These are phyloP conservation scores for Exophiala mesophila DNA, from an alignment of 2,329 filamentous ascomycete genomes.

Conservation along the genomic window DNA sequence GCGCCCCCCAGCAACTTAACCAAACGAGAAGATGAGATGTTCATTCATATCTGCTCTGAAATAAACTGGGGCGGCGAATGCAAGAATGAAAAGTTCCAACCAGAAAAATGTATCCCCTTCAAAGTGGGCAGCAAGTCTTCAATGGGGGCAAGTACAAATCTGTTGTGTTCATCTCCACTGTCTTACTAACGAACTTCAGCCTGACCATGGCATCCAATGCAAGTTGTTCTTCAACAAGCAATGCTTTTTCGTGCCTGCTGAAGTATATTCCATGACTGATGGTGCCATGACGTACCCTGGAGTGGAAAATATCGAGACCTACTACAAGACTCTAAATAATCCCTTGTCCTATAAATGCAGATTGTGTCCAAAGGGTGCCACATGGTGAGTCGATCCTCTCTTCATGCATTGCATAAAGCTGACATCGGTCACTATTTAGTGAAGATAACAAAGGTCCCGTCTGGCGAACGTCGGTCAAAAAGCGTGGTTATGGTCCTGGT, in stretches of 20 bases:
- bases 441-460: conserved; percentile 17
- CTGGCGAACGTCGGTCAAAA: conserved; percentile 5
- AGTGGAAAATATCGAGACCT: conserved; percentile 10
- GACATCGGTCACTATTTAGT: too few species aligned
- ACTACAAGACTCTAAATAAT: conserved; percentile 9
- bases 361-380: conserved; percentile 5
- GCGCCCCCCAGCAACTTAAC: neutral
- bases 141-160: conserved; percentile 19
- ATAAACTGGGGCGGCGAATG: conserved; percentile 12
- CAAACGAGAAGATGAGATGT: conserved; percentile 10
- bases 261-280: conserved; percentile 7
- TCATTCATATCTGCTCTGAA: conserved; percentile 10
- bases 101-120: conserved; percentile 9
- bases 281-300: conserved; percentile 19
- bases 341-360: conserved; percentile 13
- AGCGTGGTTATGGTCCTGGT: conserved; percentile 1
- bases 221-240: conserved; percentile 12
- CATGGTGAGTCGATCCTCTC: conserved; percentile 22
- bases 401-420: too few species aligned
- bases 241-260: too few species aligned
- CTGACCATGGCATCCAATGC: conserved; percentile 15
- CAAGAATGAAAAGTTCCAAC: conserved; percentile 1
- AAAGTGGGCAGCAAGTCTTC: conserved; percentile 9
- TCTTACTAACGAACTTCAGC: too few species aligned
- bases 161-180: too few species aligned